These are phyloP conservation scores for Populus pruinosa DNA, from an alignment of 345 rosid species.

Conservation along the genomic window DNA sequence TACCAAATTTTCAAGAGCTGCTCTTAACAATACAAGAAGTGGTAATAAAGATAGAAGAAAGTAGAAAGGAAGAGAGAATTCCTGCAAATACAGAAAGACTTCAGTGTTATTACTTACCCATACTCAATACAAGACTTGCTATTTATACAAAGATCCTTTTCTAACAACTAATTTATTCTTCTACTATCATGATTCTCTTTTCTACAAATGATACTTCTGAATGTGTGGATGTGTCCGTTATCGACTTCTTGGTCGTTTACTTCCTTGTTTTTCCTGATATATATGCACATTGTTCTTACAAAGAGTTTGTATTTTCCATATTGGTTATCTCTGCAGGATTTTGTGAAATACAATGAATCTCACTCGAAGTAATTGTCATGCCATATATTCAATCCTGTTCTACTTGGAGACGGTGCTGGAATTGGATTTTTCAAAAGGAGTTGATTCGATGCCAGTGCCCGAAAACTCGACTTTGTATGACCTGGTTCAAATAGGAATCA, in stretches of 20 bases:
- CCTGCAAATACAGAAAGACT: too few species aligned
- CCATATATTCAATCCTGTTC: constrained; percentile 69
- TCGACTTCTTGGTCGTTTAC: neutral
- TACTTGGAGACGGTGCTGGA: constrained; percentile 90
- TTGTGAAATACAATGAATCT: constrained; percentile 61
- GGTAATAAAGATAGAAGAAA: too few species aligned
- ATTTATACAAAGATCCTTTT: too few species aligned
- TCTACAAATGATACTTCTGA: neutral
- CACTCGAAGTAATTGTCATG: constrained; percentile 60
- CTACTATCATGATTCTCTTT: neutral
- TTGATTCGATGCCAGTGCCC: constrained; percentile 54
- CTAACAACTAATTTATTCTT: too few species aligned
- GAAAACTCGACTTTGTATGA: constrained; percentile 73
- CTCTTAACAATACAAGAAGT: too few species aligned
- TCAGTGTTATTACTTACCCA: too few species aligned
- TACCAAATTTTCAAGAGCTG: too few species aligned
- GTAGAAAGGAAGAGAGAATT: too few species aligned
- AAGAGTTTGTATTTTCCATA: constrained; percentile 8
- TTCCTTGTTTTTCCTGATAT: neutral
- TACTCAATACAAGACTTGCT: too few species aligned
- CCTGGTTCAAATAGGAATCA: constrained; percentile 70
- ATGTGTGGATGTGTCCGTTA: neutral
- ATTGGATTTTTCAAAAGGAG: constrained; percentile 81
- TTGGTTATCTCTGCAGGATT: constrained; percentile 46
- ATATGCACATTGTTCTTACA: neutral